phyloP scores from a whole-genome alignment of 2,329 filamentous ascomycete species.

The Akanthomyces muscarius region DNA sequence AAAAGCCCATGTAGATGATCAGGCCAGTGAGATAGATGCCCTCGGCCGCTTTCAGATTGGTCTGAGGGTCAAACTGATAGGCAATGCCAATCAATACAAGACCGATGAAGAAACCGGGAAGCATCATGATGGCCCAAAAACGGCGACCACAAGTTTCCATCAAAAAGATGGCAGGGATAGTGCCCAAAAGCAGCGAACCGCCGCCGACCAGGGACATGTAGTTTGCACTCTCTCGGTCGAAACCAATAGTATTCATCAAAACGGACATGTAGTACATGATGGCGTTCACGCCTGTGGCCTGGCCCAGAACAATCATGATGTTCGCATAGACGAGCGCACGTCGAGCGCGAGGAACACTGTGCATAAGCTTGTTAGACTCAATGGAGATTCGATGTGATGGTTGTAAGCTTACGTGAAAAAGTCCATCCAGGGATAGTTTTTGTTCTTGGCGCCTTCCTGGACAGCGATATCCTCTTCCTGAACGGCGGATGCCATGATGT shows the following conservation, averaged over 20 bases:
- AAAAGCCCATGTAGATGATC: conserved; percentile 65
- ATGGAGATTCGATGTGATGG: neutral
- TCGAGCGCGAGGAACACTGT: conserved; percentile 56
- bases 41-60: conserved; percentile 44
- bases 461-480: conserved; percentile 52
- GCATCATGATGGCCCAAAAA: conserved; percentile 70
- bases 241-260: conserved; percentile 65
- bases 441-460: conserved; percentile 47
- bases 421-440: conserved; percentile 65
- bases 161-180: conserved; percentile 63
- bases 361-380: neutral
- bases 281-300: conserved; percentile 67
- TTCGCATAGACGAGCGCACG: conserved; percentile 64
- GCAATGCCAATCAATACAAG: conserved; percentile 62
- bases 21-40: conserved; percentile 65
- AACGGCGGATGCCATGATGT: conserved; percentile 64
- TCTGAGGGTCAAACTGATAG: conserved; percentile 51
- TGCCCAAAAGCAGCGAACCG: conserved; percentile 61
- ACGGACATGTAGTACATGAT: conserved; percentile 70
- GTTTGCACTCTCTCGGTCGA: conserved; percentile 56
- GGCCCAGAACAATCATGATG: conserved; percentile 65
- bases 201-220: conserved; percentile 75
- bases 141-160: conserved; percentile 71
- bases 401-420: conserved; percentile 54
- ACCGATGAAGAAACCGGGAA: conserved; percentile 68